Conservation (phyloP, 2,329 filamentous ascomycete species). For the Aspergillus versicolor region DNA sequence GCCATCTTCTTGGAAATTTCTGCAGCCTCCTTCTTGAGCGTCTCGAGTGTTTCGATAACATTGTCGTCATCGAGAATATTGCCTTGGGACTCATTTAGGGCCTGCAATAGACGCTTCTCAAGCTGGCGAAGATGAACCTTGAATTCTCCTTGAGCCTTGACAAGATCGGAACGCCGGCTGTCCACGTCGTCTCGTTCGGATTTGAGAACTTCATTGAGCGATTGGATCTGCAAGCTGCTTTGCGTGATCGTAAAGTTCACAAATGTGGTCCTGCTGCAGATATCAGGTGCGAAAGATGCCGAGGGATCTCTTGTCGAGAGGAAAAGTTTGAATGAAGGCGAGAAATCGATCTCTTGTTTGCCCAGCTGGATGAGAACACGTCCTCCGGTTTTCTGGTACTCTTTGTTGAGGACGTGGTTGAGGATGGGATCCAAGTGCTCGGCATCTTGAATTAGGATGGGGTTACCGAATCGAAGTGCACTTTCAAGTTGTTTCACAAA, state of each 20-base stretch:
- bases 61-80: conserved; percentile 98
- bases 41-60: conserved; percentile 96
- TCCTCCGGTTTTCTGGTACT: conserved; percentile 97
- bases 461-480: conserved; percentile 94
- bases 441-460: conserved; percentile 96
- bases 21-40: conserved; percentile 93
- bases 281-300: conserved; percentile 89
- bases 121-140: conserved; percentile 95
- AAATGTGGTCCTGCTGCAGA: conserved; percentile 97
- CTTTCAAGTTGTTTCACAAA: conserved; percentile 98
- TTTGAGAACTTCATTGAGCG: conserved; percentile 94
- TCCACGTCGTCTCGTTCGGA: conserved; percentile 97
- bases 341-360: conserved; percentile 99
- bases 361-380: conserved; percentile 97
- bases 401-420: conserved; percentile 98
- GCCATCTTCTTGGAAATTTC: conserved; percentile 96
- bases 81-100: conserved; percentile 93
- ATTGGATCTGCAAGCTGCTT: conserved; percentile 97
- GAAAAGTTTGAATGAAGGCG: conserved; percentile 91
- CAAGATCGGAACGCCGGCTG: conserved; percentile 91
- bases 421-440: conserved; percentile 96
- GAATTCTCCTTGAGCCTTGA: conserved; percentile 98
- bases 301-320: conserved; percentile 95
- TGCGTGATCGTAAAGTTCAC: conserved; percentile 99
- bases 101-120: conserved; percentile 89